These are phyloP conservation scores for Hondaea fermentalgiana DNA, from an alignment of 108 stramenopile genomes.

Conservation along the genomic window DNA sequence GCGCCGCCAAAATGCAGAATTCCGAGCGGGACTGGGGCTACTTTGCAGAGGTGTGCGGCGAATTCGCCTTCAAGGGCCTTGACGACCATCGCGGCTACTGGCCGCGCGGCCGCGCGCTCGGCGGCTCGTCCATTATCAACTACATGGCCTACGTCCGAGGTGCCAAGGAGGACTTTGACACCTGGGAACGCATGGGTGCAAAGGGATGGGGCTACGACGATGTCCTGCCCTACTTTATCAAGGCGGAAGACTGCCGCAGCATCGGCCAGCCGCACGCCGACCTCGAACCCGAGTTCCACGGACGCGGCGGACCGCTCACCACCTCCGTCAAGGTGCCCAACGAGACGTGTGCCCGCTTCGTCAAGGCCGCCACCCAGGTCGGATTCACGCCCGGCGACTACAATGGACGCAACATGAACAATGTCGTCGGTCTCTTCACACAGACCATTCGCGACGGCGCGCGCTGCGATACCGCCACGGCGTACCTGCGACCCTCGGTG, in stretches of 20 bases:
- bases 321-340: background rate
- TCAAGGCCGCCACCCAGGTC: background rate
- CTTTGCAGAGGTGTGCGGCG: background rate
- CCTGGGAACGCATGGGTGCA: background rate
- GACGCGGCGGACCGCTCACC: background rate
- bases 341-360: background rate
- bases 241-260: background rate
- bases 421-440: background rate
- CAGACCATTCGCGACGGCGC: constrained; percentile 7
- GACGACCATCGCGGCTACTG: background rate
- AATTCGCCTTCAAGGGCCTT: constrained; percentile 1
- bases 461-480: background rate
- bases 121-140: background rate
- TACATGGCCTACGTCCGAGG: constrained; percentile 13
- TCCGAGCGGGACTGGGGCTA: background rate
- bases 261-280: background rate
- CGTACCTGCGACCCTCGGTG: background rate
- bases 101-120: background rate
- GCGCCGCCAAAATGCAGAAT: background rate
- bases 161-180: background rate
- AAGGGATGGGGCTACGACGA: constrained; percentile 7
- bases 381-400: background rate
- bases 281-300: background rate
- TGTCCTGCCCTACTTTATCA: background rate
- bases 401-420: background rate